Base-by-base conservation (phyloP, 2,329 filamentous ascomycete genomes). In the Aspergillus candidus region DNA sequence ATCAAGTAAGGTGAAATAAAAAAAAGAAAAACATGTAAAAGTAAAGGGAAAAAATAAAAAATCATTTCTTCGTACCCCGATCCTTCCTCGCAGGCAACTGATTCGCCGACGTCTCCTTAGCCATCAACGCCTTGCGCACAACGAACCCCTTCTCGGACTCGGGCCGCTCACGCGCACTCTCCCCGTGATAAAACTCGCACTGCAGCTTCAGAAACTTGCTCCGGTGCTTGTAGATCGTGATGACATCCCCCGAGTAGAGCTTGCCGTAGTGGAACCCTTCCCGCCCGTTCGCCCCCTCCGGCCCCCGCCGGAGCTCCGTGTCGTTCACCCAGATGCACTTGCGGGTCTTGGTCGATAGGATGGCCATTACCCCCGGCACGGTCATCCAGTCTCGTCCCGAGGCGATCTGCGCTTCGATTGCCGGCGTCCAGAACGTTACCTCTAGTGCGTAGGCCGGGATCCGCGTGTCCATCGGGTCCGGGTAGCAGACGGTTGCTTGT, bases 391-490 rank as follows among this genome's bases (percentile, higher is more conserved):
- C 73, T 58, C 77, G 79, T 40, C 76, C 76, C 31, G 72, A 71
- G 15, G 78, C 74, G 38, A 72, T 74, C 38, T 71, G 71, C 6
- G 77, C 73, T 45, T 87, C 83, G 46, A 83, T 83, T 10, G 78
- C 79, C 1, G 82, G 76, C 43, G 79, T 82, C 76, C 84, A 88
- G 27, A 93, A 79, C 30, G 88, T 73, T 32, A 96, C 72, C 56
- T 86, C 84, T 54, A 95, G 80, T 1, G 87, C 88, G 50, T 83
- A 83, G 60, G 91, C 91, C 1, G 90, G 88, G 31, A 97, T 80
- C 12, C 82, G 83, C 2, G 73, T 76, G 52, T 96, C 88, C 17
- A 71, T 68, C 27, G 65, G 69, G 38, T 82, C 72, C 1, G 76
- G 66, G 56, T 89, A 87, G 2, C 82, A 72, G 27, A 82, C 67